These are phyloP conservation scores for Allodekkera sacchari DNA, from an alignment of 805 yeast species.

Conservation along the genomic window DNA sequence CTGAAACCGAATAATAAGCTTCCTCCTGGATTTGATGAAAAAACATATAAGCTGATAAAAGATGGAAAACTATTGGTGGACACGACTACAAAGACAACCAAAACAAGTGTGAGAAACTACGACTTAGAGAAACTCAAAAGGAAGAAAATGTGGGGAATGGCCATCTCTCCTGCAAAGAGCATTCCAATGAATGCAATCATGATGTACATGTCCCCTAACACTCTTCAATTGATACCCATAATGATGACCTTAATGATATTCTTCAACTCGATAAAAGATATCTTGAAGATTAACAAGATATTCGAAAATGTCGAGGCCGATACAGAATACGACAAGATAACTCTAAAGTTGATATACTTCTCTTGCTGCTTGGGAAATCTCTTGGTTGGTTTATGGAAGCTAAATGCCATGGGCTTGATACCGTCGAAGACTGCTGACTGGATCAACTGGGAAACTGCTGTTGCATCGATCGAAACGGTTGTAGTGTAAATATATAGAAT, in stretches of 20 bases:
- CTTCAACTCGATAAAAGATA: constrained; percentile 68
- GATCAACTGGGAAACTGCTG: constrained; percentile 71
- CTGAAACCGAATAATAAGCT: constrained; percentile 5
- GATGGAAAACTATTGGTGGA: constrained; percentile 1
- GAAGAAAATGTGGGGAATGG: constrained; percentile 81
- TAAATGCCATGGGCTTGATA: constrained; percentile 80
- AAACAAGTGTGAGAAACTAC: constrained; percentile 19
- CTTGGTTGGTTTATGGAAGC: constrained; percentile 75
- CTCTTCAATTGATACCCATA: constrained; percentile 83
- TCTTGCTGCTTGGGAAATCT: constrained; percentile 44
- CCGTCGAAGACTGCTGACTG: constrained; percentile 88
- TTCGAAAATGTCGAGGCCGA: constrained; percentile 31
- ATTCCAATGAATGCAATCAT: constrained; percentile 87
- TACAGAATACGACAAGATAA: constrained; percentile 12
- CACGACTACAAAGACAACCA: background rate
- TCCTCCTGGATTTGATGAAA: constrained; percentile 15
- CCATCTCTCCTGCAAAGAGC: constrained; percentile 68
- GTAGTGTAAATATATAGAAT: constrained; percentile 2
- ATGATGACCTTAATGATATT: constrained; percentile 84
- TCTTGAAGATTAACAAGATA: constrained; percentile 45
- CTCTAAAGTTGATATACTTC: constrained; percentile 21
- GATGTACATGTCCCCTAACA: constrained; percentile 90
- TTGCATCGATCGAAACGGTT: constrained; percentile 16
- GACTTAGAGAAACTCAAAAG: constrained; percentile 32
- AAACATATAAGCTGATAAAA: constrained; percentile 9